These are phyloP conservation scores for Cochlearia excelsa DNA, from an alignment of 345 rosid genomes.

Conservation along the genomic window DNA sequence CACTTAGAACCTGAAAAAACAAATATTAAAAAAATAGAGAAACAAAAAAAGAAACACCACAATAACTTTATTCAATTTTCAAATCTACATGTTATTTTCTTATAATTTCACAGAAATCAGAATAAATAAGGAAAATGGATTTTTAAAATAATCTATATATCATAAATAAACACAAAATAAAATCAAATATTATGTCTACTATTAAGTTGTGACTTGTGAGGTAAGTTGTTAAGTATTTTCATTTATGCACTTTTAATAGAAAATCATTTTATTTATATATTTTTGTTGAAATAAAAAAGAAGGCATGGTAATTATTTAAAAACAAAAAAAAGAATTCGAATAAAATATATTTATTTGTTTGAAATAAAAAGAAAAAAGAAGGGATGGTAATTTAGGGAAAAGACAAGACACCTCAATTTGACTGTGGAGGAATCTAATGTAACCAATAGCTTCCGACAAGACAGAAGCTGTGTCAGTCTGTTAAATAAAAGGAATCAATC, in stretches of 20 bases:
- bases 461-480: constrained; percentile 79
- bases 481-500: constrained; percentile 21
- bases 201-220: too few species aligned
- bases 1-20: constrained; percentile 67
- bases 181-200: too few species aligned
- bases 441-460: constrained; percentile 61
- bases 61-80: too few species aligned
- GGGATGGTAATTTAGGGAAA: constrained; percentile 30
- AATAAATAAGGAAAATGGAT: too few species aligned
- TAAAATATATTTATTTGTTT: neutral
- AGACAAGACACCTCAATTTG: constrained; percentile 56
- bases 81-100: too few species aligned
- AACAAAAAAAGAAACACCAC: too few species aligned
- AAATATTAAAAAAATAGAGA: neutral
- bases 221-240: too few species aligned
- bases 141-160: too few species aligned
- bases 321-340: neutral
- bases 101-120: too few species aligned
- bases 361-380: constrained; percentile 16
- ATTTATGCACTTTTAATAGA: too few species aligned
- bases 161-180: too few species aligned
- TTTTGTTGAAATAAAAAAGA: neutral
- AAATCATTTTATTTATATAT: too few species aligned
- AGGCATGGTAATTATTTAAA: neutral
- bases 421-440: constrained; percentile 64